Percentiles rank a stretch among this genome's conserved stretches.
These are phyloP conservation scores for Lipomyces japonicus DNA, from an alignment of 805 yeast genomes.

Conservation along the genomic window DNA sequence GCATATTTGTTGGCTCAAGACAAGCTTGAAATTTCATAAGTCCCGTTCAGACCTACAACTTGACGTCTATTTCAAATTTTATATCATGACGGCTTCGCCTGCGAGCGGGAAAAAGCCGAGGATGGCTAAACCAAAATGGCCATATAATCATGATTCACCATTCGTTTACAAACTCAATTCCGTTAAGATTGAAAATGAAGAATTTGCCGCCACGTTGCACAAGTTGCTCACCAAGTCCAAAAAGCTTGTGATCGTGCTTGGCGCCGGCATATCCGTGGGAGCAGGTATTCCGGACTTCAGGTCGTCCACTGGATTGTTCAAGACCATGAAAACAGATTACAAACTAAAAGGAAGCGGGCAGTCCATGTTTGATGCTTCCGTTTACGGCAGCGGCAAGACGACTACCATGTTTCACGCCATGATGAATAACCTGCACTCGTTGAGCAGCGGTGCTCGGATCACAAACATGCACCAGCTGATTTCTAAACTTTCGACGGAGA, in stretches of 20 bases:
- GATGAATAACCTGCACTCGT: slow-evolving; percentile 57
- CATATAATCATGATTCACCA: background rate
- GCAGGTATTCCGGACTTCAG: slow-evolving; percentile 90
- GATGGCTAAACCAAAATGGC: background rate
- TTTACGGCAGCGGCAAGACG: slow-evolving; percentile 61
- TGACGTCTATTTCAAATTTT: too few species aligned
- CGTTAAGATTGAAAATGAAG: background rate
- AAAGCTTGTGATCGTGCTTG: slow-evolving; percentile 64
- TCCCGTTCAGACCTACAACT: too few species aligned
- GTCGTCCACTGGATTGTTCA: slow-evolving; percentile 73
- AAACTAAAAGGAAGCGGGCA: slow-evolving; percentile 51
- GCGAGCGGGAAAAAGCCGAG: background rate
- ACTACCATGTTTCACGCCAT: slow-evolving; percentile 67
- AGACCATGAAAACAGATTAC: slow-evolving; percentile 43
- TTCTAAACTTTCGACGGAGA: slow-evolving; percentile 55
- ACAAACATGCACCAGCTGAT: slow-evolving; percentile 71
- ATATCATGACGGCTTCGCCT: background rate
- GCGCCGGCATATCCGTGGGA: slow-evolving; percentile 88
- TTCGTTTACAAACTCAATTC: background rate
- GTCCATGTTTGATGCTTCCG: slow-evolving; percentile 73
- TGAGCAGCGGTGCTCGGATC: slow-evolving; percentile 57
- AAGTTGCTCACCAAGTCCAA: slow-evolving; percentile 42
- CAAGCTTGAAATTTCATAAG: too few species aligned
- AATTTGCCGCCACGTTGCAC: slow-evolving; percentile 8
- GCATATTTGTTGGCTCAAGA: too few species aligned